Evolutionary conservation across 768 basidiomycete genomes (phyloP).

Genomic region (Rossbeevera mucosa): DNA sequence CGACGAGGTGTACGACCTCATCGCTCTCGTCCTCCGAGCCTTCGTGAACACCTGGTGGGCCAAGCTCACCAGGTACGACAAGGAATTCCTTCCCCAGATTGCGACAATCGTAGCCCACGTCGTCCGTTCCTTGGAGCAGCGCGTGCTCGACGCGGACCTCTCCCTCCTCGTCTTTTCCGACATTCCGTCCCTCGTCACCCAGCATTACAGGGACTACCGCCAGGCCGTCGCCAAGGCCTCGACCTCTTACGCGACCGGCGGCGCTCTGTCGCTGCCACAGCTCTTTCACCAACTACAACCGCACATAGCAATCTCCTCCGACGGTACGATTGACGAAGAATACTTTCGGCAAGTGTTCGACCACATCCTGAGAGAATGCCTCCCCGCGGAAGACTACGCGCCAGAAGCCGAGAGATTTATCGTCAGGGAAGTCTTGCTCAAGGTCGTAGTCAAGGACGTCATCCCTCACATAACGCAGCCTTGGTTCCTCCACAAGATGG

Average conservation of each 20-base stretch:
- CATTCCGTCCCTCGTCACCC: conserved; percentile 60
- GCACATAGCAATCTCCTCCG: conserved; percentile 70
- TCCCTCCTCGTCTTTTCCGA: conserved; percentile 57
- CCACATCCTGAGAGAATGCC: conserved; percentile 62
- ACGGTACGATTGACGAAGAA: conserved; percentile 64
- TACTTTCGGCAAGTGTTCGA: conserved; percentile 82
- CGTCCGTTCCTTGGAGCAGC: conserved; percentile 56
- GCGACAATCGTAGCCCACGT: conserved; percentile 54
- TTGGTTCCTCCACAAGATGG: conserved; percentile 80
- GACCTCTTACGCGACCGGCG: conserved; percentile 68
- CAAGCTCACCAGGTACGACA: conserved; percentile 78
- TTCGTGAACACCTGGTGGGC: conserved; percentile 85
- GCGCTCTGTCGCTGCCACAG: conserved; percentile 54
- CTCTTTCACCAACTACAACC: conserved; percentile 82
- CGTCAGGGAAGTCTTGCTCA: conserved; percentile 77
- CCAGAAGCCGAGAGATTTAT: conserved; percentile 73
- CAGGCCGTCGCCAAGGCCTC: conserved; percentile 56
- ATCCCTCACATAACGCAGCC: conserved; percentile 73
- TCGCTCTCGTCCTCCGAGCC: conserved; percentile 75
- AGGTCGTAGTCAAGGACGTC: conserved; percentile 65
- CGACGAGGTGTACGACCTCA: conserved; percentile 58
- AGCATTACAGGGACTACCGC: conserved; percentile 78
- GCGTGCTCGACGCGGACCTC: conserved; percentile 52
- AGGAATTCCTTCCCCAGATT: conserved; percentile 72
- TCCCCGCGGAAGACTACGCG: conserved; percentile 75